Evolutionary conservation across 495 filamentous ascomycete species (phyloP), one percentile per base, ranked within the genome.

Genomic region (Talaromyces trachyspermus): DNA sequence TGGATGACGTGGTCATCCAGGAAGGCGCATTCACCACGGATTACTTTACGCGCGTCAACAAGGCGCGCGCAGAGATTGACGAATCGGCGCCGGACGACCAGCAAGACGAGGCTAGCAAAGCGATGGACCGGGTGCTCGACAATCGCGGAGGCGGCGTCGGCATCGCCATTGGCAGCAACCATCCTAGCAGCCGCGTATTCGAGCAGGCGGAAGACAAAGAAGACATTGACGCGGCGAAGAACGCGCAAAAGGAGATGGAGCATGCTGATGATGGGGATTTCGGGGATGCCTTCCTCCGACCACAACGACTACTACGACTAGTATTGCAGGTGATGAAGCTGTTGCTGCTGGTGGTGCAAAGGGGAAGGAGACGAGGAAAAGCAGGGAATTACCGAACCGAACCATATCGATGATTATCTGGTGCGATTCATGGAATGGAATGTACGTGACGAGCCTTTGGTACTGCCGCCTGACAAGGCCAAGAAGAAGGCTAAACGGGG

Each of bases 21-120:
- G 90, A 96, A 62, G 94, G 94, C 40, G 89, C 91, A 54, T 99
- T 99, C 65, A 99, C 89, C 1, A 99, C 94, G 0, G 94, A 97
- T 62, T 91, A 95, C 68, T 92, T 96, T 71, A 88, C 88, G 57
- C 89, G 88, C 58, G 69, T 89, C 37, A 78, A 72, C 2, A 52
- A 65, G 14, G 79, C 82, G 38, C 76, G 79, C 38, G 86, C 87
- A 45, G 80, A 88, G 55, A 74, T 86, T 33, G 80, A 78, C 49
- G 73, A 73, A 42, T 77, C 77, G 25, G 65, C 70, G 23, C 70
- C 76, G 2, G 71, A 73, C 36, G 66, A 68, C 1, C 71, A 75
- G 10, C 71, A 75, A 10, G 84, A 87, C 50, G 81, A 79, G 20
- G 83, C 82, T 11, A 84, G 80, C 39, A 81, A 80, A 15, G 91